phyloP scores from a whole-genome alignment of 805 yeast genomes.

The Cyberlindnera mississippiensis region DNA sequence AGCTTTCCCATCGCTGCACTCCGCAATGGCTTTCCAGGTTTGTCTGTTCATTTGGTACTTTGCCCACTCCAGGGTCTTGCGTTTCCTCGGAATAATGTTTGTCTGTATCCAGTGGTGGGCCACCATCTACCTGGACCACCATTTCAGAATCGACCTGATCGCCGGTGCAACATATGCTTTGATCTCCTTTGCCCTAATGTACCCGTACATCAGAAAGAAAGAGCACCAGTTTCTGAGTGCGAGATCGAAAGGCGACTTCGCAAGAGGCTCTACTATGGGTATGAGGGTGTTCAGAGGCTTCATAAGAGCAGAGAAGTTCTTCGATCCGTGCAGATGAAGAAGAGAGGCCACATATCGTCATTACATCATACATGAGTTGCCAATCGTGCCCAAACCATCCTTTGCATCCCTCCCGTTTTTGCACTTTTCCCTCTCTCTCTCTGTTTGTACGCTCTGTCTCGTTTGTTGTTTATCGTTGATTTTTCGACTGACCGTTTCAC shows the following conservation, averaged over 20 bases:
- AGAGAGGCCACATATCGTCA: not conserved
- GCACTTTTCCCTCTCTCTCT: no score
- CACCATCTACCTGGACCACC: constrained; percentile 69
- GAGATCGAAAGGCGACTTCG: constrained; percentile 35
- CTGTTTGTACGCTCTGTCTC: no score
- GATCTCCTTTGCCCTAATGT: constrained; percentile 38
- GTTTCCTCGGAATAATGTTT: constrained; percentile 37
- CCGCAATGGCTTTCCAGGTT: constrained; percentile 57
- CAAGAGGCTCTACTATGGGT: constrained; percentile 52
- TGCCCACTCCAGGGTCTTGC: constrained; percentile 28
- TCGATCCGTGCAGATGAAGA: constrained; percentile 43
- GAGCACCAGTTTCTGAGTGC: constrained; percentile 26
- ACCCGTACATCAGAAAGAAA: constrained; percentile 35
- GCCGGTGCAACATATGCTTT: constrained; percentile 53
- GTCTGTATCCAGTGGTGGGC: constrained; percentile 70
- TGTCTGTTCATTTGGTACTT: constrained; percentile 39
- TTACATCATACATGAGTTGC: no score
- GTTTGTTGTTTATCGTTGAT: no score
- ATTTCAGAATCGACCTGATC: constrained; percentile 60
- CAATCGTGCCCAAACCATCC: no score
- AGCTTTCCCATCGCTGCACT: constrained; percentile 58
- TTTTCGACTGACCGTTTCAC: no score
- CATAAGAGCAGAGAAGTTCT: constrained; percentile 43
- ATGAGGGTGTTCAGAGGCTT: constrained; percentile 55
- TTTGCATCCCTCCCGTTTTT: no score